Conservation (phyloP, 129 eudicot species). For the Artemisia argyi region DNA sequence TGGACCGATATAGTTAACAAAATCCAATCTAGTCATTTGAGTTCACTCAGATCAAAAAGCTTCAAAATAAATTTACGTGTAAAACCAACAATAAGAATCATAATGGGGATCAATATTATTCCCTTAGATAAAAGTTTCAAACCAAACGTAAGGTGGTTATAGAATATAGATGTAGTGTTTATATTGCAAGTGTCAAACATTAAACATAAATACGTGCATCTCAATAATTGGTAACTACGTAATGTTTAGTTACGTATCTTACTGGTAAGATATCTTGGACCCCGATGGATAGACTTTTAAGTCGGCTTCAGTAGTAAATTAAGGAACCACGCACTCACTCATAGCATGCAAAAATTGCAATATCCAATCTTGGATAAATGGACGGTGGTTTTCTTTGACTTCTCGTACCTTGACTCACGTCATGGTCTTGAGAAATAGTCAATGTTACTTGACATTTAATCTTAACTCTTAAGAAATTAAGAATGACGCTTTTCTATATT, state of each 20-base stretch:
- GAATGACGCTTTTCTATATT: neutral
- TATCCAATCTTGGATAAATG: conserved; percentile 10
- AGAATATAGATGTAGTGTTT: no score
- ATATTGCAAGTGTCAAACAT: no score
- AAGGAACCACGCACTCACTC: neutral
- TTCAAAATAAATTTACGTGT: no score
- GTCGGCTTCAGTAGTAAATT: neutral
- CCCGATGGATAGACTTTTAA: neutral
- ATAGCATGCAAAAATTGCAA: conserved; percentile 8
- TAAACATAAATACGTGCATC: no score
- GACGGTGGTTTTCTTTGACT: conserved; percentile 20
- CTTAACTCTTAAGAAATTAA: neutral
- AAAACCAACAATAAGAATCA: no score
- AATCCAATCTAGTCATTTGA: no score
- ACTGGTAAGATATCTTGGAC: neutral
- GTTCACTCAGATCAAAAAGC: no score
- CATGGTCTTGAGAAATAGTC: neutral
- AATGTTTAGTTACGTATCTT: neutral
- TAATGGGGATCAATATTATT: no score
- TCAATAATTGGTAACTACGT: no score
- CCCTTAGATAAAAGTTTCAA: no score
- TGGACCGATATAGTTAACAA: no score
- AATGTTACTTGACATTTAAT: conserved; percentile 23
- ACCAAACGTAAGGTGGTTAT: no score
- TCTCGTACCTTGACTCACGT: conserved; percentile 6